These are phyloP conservation scores for Penicillium cataractarum DNA, from an alignment of 495 filamentous ascomycete species.

Conservation along the genomic window DNA sequence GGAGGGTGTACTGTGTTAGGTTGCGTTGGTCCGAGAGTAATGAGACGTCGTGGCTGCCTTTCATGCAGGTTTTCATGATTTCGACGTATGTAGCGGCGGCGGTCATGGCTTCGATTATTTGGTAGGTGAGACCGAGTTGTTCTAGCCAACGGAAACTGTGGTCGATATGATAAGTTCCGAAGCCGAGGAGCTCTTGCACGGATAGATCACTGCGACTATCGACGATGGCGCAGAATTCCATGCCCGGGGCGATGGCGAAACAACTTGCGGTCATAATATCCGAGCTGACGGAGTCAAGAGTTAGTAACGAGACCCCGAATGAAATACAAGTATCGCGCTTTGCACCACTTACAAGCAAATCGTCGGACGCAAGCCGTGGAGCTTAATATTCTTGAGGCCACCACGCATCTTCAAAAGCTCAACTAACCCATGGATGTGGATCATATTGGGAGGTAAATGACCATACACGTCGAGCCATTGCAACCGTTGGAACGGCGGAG, in stretches of 20 bases:
- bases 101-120: slow-evolving; percentile 39
- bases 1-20: slow-evolving; percentile 35
- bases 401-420: slow-evolving; percentile 43
- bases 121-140: slow-evolving; percentile 35
- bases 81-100: slow-evolving; percentile 35
- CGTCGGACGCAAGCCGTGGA: slow-evolving; percentile 35
- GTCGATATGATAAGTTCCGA: slow-evolving; percentile 27
- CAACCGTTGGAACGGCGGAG: slow-evolving; percentile 41
- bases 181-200: slow-evolving; percentile 37
- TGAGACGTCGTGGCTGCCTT: slow-evolving; percentile 21
- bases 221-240: slow-evolving; percentile 40
- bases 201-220: slow-evolving; percentile 21
- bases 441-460: slow-evolving; percentile 39
- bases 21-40: slow-evolving; percentile 46
- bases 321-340: no score
- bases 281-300: slow-evolving; percentile 31
- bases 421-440: slow-evolving; percentile 42
- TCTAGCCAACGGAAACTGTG: slow-evolving; percentile 30
- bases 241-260: slow-evolving; percentile 34
- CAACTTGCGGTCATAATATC: slow-evolving; percentile 39
- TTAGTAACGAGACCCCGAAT: background rate
- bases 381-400: slow-evolving; percentile 37
- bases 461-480: slow-evolving; percentile 51
- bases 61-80: slow-evolving; percentile 28
- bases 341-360: slow-evolving; percentile 41